Evolutionary conservation across 805 yeast genomes (phyloP).

Genomic region (Starmerella potacharoeniae): DNA sequence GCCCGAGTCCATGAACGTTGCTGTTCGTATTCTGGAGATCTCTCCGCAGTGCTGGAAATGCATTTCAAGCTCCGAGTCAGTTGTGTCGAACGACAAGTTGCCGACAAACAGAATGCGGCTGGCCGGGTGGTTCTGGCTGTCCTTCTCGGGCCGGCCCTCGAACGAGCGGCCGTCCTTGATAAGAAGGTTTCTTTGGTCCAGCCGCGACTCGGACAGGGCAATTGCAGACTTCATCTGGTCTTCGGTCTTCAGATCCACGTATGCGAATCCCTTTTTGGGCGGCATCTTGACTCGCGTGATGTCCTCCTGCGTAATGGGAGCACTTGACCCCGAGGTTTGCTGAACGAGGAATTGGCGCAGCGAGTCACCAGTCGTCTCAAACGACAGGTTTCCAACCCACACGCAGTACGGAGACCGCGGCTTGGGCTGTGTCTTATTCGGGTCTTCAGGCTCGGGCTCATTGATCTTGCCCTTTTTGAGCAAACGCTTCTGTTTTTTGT

Average conservation of each 20-base stretch:
- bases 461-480: slow-evolving; percentile 50
- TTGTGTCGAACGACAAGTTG: slow-evolving; percentile 83
- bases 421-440: slow-evolving; percentile 18
- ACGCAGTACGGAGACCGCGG: slow-evolving; percentile 41
- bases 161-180: slow-evolving; percentile 71
- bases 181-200: slow-evolving; percentile 76
- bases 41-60: slow-evolving; percentile 90
- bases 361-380: slow-evolving; percentile 70
- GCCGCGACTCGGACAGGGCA: slow-evolving; percentile 52
- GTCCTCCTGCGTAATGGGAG: slow-evolving; percentile 40
- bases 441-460: slow-evolving; percentile 26
- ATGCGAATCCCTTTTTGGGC: slow-evolving; percentile 67
- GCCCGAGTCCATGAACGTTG: slow-evolving; percentile 93
- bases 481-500: slow-evolving; percentile 81
- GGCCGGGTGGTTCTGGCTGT: slow-evolving; percentile 62
- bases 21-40: slow-evolving; percentile 77
- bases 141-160: slow-evolving; percentile 73
- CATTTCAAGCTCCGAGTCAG: slow-evolving; percentile 60
- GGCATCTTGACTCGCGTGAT: slow-evolving; percentile 75
- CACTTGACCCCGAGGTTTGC: slow-evolving; percentile 31
- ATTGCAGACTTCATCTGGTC: slow-evolving; percentile 54
- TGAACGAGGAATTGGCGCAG: slow-evolving; percentile 50
- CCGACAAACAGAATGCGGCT: slow-evolving; percentile 85
- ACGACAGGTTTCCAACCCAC: slow-evolving; percentile 90
- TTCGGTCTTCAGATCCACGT: slow-evolving; percentile 61